Conservation (phyloP, 177 flowering plant species). For the Telopea speciosissima region DNA sequence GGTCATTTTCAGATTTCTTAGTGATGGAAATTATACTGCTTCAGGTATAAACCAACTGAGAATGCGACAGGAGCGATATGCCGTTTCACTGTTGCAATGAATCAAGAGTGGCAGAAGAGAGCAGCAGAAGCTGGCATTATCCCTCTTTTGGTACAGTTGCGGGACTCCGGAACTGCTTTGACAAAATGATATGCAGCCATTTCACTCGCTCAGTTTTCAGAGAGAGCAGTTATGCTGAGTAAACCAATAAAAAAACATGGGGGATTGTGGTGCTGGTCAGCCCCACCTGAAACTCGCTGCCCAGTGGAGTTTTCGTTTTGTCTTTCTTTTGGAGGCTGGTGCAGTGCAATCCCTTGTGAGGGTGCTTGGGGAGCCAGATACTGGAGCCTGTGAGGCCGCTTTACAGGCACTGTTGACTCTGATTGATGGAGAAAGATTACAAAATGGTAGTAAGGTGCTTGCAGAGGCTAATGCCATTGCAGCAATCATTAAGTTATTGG, state of each 20-base stretch:
- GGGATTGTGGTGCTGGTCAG: constrained; percentile 52
- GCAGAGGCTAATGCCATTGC: constrained; percentile 46
- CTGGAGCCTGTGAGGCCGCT: constrained; percentile 42
- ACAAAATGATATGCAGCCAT: constrained; percentile 46
- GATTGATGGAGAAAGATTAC: constrained; percentile 45
- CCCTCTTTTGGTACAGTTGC: constrained; percentile 40
- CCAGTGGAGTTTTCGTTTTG: constrained; percentile 50
- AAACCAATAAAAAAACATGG: constrained; percentile 27
- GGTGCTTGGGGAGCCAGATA: constrained; percentile 44
- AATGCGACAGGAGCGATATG: constrained; percentile 49
- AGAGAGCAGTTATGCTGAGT: constrained; percentile 35
- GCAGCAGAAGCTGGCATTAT: constrained; percentile 47
- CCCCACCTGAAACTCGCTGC: constrained; percentile 43
- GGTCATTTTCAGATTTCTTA: constrained; percentile 27
- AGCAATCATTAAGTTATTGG: constrained; percentile 39
- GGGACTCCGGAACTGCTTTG: constrained; percentile 41
- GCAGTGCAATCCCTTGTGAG: constrained; percentile 50
- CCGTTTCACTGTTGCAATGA: constrained; percentile 41
- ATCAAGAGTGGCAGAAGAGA: constrained; percentile 43
- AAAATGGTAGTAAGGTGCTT: constrained; percentile 57
- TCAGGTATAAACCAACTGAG: constrained; percentile 29
- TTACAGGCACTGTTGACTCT: constrained; percentile 52
- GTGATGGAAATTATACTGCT: constrained; percentile 19
- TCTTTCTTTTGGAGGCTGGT: constrained; percentile 57
- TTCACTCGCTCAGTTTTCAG: constrained; percentile 52